Percentiles rank a stretch among this genome's conserved stretches.
Conservation (phyloP, 2,329 filamentous ascomycete genomes). For the Pseudogymnoascus sp. region DNA sequence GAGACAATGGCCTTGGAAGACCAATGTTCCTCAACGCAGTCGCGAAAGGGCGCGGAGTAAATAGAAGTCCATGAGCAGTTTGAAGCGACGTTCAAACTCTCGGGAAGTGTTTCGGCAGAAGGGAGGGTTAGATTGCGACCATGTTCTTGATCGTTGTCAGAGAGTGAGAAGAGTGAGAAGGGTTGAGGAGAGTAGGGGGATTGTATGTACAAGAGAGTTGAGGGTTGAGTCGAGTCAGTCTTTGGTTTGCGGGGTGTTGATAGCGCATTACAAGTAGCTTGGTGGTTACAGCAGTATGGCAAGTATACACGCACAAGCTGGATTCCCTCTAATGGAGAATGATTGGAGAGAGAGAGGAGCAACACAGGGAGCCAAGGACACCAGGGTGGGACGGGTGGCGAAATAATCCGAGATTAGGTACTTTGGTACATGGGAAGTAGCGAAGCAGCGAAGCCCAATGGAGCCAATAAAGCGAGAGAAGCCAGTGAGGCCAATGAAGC, state of each 20-base stretch:
- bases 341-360: neutral
- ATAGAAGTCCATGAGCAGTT: slow-evolving; percentile 42
- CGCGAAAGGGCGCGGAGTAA: slow-evolving; percentile 46
- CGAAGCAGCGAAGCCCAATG: neutral
- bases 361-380: neutral
- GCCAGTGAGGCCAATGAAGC: neutral
- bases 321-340: neutral
- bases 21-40: slow-evolving; percentile 52
- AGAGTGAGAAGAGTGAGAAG: neutral
- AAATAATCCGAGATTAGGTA: slow-evolving; percentile 1
- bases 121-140: neutral
- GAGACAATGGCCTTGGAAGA: slow-evolving; percentile 44
- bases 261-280: neutral
- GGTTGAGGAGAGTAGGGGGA: neutral
- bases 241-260: slow-evolving; percentile 1
- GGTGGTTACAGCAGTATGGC: too few species aligned
- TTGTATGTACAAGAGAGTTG: neutral
- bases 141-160: neutral
- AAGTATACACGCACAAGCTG: neutral
- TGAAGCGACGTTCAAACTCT: neutral
- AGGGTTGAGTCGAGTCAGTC: neutral
- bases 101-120: neutral
- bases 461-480: neutral
- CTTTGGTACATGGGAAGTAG: neutral
- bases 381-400: neutral